Evolutionary conservation across 2,329 filamentous ascomycete species (phyloP).

Genomic region (Grosmannia penicillata): DNA sequence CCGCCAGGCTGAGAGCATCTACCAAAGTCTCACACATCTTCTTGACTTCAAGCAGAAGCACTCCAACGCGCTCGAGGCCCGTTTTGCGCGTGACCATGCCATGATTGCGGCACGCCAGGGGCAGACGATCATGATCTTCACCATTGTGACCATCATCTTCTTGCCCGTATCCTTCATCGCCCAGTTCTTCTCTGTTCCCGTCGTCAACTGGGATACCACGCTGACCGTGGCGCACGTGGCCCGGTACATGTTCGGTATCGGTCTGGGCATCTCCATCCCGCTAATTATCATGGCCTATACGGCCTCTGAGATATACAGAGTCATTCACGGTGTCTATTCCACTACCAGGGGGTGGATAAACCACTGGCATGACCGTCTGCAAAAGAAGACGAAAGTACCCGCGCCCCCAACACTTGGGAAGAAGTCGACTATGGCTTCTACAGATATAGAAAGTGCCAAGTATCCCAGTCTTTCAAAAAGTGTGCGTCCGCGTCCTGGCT

Average conservation of each 20-base stretch:
- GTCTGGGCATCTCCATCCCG: conserved; percentile 22
- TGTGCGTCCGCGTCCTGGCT: too few relatives aligned
- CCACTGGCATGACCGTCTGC: background rate
- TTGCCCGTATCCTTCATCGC: conserved; percentile 28
- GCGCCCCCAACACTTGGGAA: too few relatives aligned
- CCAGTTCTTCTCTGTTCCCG: conserved; percentile 27
- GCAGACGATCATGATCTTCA: conserved; percentile 29
- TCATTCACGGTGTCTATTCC: conserved; percentile 4
- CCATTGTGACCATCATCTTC: conserved; percentile 29
- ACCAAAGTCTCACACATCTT: conserved; percentile 43
- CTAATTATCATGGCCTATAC: conserved; percentile 23
- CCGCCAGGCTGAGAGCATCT: conserved; percentile 44
- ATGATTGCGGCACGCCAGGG: conserved; percentile 38
- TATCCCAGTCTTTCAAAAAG: too few relatives aligned
- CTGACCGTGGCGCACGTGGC: conserved; percentile 14
- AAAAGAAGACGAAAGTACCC: too few relatives aligned
- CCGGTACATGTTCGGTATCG: conserved; percentile 21
- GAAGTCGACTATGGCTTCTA: too few relatives aligned
- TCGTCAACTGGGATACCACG: conserved; percentile 27
- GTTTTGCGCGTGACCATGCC: conserved; percentile 45
- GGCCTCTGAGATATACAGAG: conserved; percentile 18
- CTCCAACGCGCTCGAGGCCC: conserved; percentile 51
- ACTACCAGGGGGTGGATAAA: background rate
- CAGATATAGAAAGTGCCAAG: too few relatives aligned
- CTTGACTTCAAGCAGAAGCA: conserved; percentile 57